Conservation (phyloP, 768 basidiomycete species). For the Gyrodon lividus region DNA sequence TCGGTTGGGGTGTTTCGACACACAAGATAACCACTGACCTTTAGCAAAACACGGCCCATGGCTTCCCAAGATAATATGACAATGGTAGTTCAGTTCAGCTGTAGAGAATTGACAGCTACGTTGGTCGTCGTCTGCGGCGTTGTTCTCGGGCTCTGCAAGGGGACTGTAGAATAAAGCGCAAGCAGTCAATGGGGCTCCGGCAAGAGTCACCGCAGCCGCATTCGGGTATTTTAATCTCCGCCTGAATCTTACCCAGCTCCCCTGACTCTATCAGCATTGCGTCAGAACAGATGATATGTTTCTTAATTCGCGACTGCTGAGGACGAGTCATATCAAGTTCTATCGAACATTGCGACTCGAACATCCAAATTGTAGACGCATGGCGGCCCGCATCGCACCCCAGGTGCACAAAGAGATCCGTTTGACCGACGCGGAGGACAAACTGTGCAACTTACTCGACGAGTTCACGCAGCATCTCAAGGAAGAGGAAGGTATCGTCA, state of each 20-base stretch:
- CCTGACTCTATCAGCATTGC: constrained; percentile 1
- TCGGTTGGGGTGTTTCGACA: constrained; percentile 9
- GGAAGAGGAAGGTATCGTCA: constrained; percentile 49
- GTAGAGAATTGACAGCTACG: background rate
- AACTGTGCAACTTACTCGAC: constrained; percentile 76
- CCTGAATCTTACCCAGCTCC: constrained; percentile 12
- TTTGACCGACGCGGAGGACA: constrained; percentile 66
- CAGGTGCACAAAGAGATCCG: constrained; percentile 40
- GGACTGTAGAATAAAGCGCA: constrained; percentile 4
- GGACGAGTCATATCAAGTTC: background rate
- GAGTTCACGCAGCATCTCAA: constrained; percentile 64
- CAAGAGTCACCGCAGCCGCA: constrained; percentile 14
- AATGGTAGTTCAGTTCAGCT: background rate
- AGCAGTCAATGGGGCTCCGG: constrained; percentile 20
- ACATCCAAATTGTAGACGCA: constrained; percentile 15
- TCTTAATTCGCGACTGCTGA: background rate
- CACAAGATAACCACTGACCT: constrained; percentile 46
- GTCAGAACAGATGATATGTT: background rate
- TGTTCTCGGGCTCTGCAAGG: constrained; percentile 10
- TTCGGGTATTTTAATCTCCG: constrained; percentile 25
- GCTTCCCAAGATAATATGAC: constrained; percentile 7
- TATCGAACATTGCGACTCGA: constrained; percentile 1
- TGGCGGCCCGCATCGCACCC: constrained; percentile 34
- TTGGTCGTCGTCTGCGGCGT: constrained; percentile 7
- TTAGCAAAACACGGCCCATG: constrained; percentile 87